Evolutionary conservation across 257 asterid species (phyloP), one percentile per base, ranked within the genome.

Genomic region (Gentiana dahurica): DNA sequence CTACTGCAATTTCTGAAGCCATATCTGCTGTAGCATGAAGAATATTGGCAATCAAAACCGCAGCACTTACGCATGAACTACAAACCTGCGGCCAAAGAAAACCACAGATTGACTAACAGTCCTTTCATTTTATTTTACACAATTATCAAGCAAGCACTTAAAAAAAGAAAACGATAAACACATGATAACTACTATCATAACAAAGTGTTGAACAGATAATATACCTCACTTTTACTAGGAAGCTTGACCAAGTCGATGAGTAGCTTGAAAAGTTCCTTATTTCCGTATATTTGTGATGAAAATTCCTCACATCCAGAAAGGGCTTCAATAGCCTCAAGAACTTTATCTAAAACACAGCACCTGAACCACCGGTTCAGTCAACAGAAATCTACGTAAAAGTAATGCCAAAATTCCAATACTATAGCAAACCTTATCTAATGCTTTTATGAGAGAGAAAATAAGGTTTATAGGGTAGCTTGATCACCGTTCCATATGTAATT

Each of bases 151-250:
- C 24, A 24, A 24, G 24, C 24, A 24, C 24, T 24, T 24, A 24
- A 24, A 24, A 24, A 24, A 24, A 24, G 24, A 24, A 24, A 24
- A 24, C 24, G 24, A 24, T 51, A 60, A 12, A 51, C 11, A 37
- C 52, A 41, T 41, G 8, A 5, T 7, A 41, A 39, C 45, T 4
- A 45, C 41, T 24, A 59, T 35, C 32, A 58, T 67, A 36, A 60
- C 57, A 52, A 53, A 66, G 55, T 62, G 46, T 6, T 58, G 67
- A 72, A 66, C 50, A 52, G 57, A 57, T 60, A 54, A 36, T 66
- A 55, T 67, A 91, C 95, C 92, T 87, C 96, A 53, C 66, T 62
- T 64, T 85, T 91, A 66, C 87, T 95, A 55, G 94, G 95, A 64
- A 77, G 79, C 64, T 78, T 69, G 62, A 88, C 76, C 51, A 92